Evolutionary conservation across 2,329 filamentous ascomycete species (phyloP), one percentile per base, ranked within the genome.

Genomic region (Claviceps maximensis): DNA sequence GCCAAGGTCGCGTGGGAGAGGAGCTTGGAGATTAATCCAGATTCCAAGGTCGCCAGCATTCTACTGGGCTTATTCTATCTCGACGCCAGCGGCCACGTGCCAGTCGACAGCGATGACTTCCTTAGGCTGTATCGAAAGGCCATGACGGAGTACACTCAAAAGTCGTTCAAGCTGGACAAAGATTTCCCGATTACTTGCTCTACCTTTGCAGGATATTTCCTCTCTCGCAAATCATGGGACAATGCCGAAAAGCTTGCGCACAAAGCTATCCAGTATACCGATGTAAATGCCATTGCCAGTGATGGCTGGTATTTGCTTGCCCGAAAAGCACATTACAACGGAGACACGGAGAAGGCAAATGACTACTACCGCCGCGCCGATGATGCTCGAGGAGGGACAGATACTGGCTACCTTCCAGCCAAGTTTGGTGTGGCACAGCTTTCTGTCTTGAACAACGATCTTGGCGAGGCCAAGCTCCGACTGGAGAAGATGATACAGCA

Each of bases 261-360:
- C 65, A 93, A 93, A 67, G 90, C 93, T 7, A 96, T 98, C 57
- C 89, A 96, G 63, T 85, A 88, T 62, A 97, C 93, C 2, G 93
- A 98, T 64, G 88, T 97, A 60, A 95, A 95, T 66, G 88, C 90
- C 3, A 89, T 97, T 66, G 91, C 91, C 25, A 95, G 91, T 69
- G 94, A 98, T 65, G 94, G 93, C 38, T 97, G 91, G 90, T 98
- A 96, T 69, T 72, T 97, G 9, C 79, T 97, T 42, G 93, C 89
- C 29, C 79, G 90, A 56, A 96, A 95, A 66, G 88, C 91, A 58
- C 93, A 98, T 65, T 88, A 89, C 59, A 79, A 82, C 54, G 85
- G 86, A 44, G 83, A 96, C 54, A 70, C 80, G 7, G 76, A 84
- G 21, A 84, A 82, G 53, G 91, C 93, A 2, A 81, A 79, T 21